phyloP scores from a whole-genome alignment of 148 eudicot genomes.

The Hydrangea macrophylla region DNA sequence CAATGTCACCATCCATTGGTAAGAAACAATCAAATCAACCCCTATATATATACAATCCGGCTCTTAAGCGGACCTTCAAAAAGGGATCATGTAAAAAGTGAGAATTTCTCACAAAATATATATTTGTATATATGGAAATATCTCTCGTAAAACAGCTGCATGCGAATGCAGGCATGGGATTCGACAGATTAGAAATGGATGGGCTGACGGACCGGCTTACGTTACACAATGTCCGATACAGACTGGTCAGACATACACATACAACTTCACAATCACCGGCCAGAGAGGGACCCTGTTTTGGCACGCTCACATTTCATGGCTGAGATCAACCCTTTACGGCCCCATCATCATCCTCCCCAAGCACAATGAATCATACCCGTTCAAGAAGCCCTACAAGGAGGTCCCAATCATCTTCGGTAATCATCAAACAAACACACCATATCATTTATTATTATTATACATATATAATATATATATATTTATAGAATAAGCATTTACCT shows the following conservation, averaged over 20 bases:
- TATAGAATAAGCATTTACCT: too few species aligned
- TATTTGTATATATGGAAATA: too few species aligned
- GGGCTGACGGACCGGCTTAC: slow-evolving; percentile 15
- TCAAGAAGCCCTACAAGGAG: slow-evolving; percentile 7
- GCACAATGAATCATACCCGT: slow-evolving; percentile 8
- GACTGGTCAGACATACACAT: slow-evolving; percentile 10
- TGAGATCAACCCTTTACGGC: slow-evolving; percentile 9
- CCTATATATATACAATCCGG: too few species aligned
- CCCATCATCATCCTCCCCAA: slow-evolving; percentile 16
- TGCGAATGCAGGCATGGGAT: slow-evolving; percentile 11
- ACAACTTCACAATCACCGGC: slow-evolving; percentile 13
- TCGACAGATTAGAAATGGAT: slow-evolving; percentile 7
- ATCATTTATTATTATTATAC: neutral
- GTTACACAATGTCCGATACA: slow-evolving; percentile 18
- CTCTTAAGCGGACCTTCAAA: too few species aligned
- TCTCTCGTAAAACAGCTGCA: too few species aligned
- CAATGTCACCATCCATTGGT: slow-evolving; percentile 15
- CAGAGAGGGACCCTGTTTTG: slow-evolving; percentile 14
- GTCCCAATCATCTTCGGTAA: slow-evolving; percentile 9
- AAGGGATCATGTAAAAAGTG: too few species aligned
- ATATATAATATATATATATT: too few species aligned
- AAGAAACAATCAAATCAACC: neutral
- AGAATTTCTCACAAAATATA: too few species aligned
- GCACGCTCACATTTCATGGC: slow-evolving; percentile 16
- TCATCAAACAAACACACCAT: neutral